Evolutionary conservation across 2,329 filamentous ascomycete species (phyloP), one percentile per base, ranked within the genome.

Genomic region (Eutypa lata): DNA sequence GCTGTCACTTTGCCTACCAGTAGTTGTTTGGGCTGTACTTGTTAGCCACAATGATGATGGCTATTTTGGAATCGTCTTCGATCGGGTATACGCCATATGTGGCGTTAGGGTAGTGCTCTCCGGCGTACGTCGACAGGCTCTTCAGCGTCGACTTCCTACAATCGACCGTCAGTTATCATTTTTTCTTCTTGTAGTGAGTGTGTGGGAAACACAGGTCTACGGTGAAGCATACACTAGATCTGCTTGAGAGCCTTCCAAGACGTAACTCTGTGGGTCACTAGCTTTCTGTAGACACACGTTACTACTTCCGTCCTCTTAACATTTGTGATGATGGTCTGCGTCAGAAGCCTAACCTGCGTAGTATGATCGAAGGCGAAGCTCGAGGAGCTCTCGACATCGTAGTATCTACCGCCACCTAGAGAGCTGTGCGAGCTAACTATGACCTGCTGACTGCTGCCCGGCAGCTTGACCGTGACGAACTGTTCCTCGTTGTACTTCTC

Each of bases 11-110:
- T 7, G 37, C 74, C 42, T 76, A 91, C 91, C 94, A 97, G 80
- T 91, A 99, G 80, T 99, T 99, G 70, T 92, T 91, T 7, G 95
- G 94, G 65, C 90, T 96, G 78, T 97, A 97, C 73, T 97, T 97
- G 78, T 94, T 97, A 52, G 92, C 90, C 47, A 96, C 92, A 48
- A 96, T 84, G 51, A 96, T 73, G 58, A 97, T 79, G 47, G 91
- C 90, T 55, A 97, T 73, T 63, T 86, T 84, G 26, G 83, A 82
- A 69, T 93, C 89, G 58, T 87, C 79, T 62, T 90, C 83, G 61
- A 84, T 86, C 11, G 93, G 90, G 70, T 90, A 97, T 47, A 90
- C 90, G 60, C 92, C 91, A 61, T 88, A 88, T 13, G 89, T 85
- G 50, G 87, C 88, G 64, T 84, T 88, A 10, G 90, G 86, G 70